Base-by-base conservation (phyloP, 2,329 filamentous ascomycete genomes). In the Chaetothyriales sp. region DNA sequence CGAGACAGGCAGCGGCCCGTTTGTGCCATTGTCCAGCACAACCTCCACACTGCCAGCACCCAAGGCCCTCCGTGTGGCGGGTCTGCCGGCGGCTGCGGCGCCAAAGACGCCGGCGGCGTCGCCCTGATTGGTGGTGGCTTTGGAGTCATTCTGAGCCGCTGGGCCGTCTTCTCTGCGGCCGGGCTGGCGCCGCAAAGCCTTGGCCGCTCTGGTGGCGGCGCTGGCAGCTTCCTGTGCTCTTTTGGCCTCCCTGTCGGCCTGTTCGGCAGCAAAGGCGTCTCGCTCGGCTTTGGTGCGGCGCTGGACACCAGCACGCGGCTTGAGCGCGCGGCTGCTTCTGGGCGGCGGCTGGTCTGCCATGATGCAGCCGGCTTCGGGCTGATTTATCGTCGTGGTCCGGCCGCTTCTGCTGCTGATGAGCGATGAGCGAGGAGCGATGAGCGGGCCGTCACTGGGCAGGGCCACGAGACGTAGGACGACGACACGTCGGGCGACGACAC, bases 201-300 rank as follows among this genome's bases (percentile, higher is more conserved):
- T 46, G 10, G 28, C 28, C 13, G 48, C 44, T 19, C 43, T 46
- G 19, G 25, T 3, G 7, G 44, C 28, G 7, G 44, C 33, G 1
- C 37, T 15, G 33, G 54, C 28, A 43, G 57, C 51, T 49, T 56
- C 56, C 6, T 51, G 50, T 22, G 47, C 50, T 37, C 60, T 52
- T 6, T 55, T 53, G 19, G 54, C 53, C 43, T 56, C 54, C 5
- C 60, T 54, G 44, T 60, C 60, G 13, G 57, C 60, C 51, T 62
- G 56, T 47, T 59, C 56, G 47, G 54, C 57, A 20, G 54, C 56
- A 45, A 56, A 60, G 20, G 56, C 52, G 29, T 61, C 59, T 54
- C 60, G 44, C 50, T 62, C 60, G 2, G 56, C 56, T 57, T 60
- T 57, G 25, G 57, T 56, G 44, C 58, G 58, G 46, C 60, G 55